Percentiles rank a stretch among this genome's conserved stretches.
Evolutionary conservation across 495 filamentous ascomycete species (phyloP).

Genomic region (Aspergillus homomorphus): DNA sequence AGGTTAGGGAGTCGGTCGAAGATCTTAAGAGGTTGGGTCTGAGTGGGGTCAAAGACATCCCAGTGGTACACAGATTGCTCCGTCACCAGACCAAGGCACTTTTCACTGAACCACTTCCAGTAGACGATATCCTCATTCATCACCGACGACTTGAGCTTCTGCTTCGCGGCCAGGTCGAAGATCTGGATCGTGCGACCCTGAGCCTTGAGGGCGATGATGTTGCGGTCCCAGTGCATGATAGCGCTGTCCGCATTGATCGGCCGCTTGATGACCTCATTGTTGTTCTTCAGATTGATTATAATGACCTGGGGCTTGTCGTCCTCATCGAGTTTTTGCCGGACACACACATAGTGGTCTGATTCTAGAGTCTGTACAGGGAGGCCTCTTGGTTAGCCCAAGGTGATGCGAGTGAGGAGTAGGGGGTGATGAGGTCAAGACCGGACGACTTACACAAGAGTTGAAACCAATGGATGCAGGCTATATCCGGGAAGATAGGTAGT

Average conservation of each 20-base stretch:
- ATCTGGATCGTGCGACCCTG: conserved; percentile 92
- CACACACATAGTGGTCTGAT: conserved; percentile 92
- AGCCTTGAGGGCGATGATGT: conserved; percentile 95
- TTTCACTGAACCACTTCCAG: conserved; percentile 98
- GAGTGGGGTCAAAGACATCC: conserved; percentile 82
- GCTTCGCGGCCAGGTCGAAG: conserved; percentile 86
- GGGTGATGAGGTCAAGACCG: conserved; percentile 2
- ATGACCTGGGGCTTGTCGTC: conserved; percentile 85
- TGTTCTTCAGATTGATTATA: conserved; percentile 93
- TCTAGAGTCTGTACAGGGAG: conserved; percentile 73
- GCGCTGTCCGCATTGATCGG: conserved; percentile 99
- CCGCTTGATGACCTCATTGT: conserved; percentile 85
- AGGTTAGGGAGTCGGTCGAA: conserved; percentile 93
- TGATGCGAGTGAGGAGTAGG: not conserved
- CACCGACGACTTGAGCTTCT: conserved; percentile 88
- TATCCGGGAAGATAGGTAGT: conserved; percentile 37
- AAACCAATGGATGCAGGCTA: conserved; percentile 87
- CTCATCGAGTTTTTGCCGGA: conserved; percentile 84
- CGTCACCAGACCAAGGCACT: conserved; percentile 81
- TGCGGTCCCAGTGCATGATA: conserved; percentile 97
- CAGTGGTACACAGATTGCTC: conserved; percentile 91
- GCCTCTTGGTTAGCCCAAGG: conserved; percentile 8
- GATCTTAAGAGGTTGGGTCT: conserved; percentile 77
- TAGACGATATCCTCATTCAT: conserved; percentile 97
- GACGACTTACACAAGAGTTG: conserved; percentile 82